These are phyloP conservation scores for Closterium sp. DNA, from an alignment of 139 green algal genomes.

Conservation along the genomic window DNA sequence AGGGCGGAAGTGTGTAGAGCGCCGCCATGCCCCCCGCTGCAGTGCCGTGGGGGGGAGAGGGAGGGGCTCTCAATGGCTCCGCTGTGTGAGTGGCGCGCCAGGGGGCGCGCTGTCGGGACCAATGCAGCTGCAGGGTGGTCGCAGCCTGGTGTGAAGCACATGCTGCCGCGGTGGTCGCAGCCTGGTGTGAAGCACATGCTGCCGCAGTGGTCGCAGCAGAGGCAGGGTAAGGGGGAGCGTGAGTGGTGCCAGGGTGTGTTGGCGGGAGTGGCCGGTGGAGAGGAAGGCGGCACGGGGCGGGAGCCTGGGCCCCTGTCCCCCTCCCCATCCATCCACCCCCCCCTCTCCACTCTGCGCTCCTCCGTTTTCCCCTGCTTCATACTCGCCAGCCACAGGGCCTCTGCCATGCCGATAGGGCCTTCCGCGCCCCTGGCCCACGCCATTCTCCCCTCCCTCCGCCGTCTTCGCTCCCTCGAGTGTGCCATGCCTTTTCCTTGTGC, in stretches of 20 bases:
- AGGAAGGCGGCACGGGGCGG: not conserved
- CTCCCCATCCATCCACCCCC: not conserved
- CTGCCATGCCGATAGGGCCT: not conserved
- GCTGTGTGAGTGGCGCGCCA: too few relatives aligned
- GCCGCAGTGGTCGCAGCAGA: not conserved
- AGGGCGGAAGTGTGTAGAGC: too few relatives aligned
- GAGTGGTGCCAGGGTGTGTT: not conserved
- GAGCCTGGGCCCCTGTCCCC: not conserved
- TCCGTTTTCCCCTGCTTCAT: not conserved
- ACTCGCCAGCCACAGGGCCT: not conserved
- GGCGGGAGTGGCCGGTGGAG: not conserved
- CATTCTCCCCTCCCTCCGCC: not conserved
- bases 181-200: too few relatives aligned
- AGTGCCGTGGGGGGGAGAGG: too few relatives aligned
- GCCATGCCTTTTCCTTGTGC: not conserved
- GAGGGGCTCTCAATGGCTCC: too few relatives aligned
- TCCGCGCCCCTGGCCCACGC: too few relatives aligned
- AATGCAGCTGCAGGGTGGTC: not conserved
- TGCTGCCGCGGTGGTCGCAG: too few relatives aligned
- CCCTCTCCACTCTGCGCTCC: too few relatives aligned
- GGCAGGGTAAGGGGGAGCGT: not conserved
- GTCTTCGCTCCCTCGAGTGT: not conserved
- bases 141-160: not conserved
- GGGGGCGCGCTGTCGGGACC: too few relatives aligned
- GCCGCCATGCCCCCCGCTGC: too few relatives aligned